These are phyloP conservation scores for Aureobasidium mangrovei DNA, from an alignment of 2,329 filamentous ascomycete genomes.

Conservation along the genomic window DNA sequence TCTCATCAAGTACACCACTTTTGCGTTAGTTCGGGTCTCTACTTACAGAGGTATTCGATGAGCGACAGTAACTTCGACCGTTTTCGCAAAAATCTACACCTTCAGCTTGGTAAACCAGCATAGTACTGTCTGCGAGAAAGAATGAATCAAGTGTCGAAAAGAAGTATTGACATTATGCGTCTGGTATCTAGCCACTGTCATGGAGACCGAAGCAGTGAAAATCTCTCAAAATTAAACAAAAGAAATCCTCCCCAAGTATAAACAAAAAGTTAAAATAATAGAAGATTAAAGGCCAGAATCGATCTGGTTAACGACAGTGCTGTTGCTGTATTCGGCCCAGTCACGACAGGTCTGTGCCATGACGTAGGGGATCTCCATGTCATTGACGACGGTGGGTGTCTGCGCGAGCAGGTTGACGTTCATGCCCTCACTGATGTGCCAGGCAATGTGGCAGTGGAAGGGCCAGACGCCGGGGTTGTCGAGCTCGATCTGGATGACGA, in stretches of 20 bases:
- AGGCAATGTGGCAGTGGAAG: conserved; percentile 24
- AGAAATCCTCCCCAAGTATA: background rate
- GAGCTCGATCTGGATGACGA: conserved; percentile 37
- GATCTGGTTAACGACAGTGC: conserved; percentile 21
- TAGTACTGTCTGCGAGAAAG: no score
- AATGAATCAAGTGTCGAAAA: background rate
- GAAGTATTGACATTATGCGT: background rate
- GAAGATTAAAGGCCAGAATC: conserved; percentile 19
- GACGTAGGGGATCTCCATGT: conserved; percentile 22
- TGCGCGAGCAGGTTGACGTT: conserved; percentile 27
- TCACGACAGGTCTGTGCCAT: conserved; percentile 28
- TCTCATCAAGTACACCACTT: no score
- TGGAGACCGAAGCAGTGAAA: background rate
- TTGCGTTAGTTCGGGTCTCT: no score
- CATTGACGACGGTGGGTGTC: conserved; percentile 20
- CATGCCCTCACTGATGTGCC: conserved; percentile 26
- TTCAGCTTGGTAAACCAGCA: no score
- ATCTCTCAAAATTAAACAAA: background rate
- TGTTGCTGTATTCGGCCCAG: conserved; percentile 19
- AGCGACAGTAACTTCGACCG: no score
- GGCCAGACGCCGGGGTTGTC: conserved; percentile 49
- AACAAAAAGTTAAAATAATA: background rate
- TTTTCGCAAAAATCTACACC: no score
- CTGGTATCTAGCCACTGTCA: background rate
- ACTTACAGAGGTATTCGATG: no score